Evolutionary conservation across 2,329 filamentous ascomycete genomes (phyloP), one percentile per base, ranked within the genome.

Genomic region (Fusarium setosum): DNA sequence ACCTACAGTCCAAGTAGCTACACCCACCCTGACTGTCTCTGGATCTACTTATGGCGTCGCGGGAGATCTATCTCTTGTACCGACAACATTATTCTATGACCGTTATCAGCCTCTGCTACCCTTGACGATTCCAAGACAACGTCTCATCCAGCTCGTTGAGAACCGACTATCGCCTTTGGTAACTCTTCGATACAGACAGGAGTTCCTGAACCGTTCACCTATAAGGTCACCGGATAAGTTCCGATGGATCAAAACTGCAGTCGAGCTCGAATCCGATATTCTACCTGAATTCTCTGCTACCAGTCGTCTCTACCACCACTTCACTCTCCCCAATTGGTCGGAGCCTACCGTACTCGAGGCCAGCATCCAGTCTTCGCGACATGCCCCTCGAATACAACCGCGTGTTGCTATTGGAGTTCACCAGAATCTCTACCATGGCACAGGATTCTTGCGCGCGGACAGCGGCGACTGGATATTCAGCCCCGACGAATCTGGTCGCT

Each of bases 41-140:
- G 78, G 75, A 3, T 80, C 79, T 1, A 70, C 80, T 1, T 82
- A 83, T 35, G 80, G 80, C 0, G 71, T 82, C 13, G 63, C 65
- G 13, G 59, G 53, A 18, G 71, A 72, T 21, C 35, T 74, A 10
- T 73, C 73, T 20, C 68, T 63, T 26, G 66, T 79, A 4, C 73
- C 76, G 4, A 63, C 75, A 6, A 61, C 75, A 12, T 69, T 80
- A 1, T 61, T 78, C 23, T 69, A 72, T 2, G 79, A 80, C 63
- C 76, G 74, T 29, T 81, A 80, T 47, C 81, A 82, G 51, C 81
- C 77, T 2, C 68, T 75, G 24, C 35, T 75, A 6, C 76, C 80
- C 15, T 69, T 78, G 18, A 70, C 77, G 3, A 75, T 81, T 18
- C 72, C 75, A 1, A 75, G 75, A 6, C 71, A 76, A 18, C 77